A percentile compares a stretch with the other conserved stretches of the same genome.
Conservation (phyloP, 2,329 filamentous ascomycete genomes). For the Fusarium falciforme region DNA sequence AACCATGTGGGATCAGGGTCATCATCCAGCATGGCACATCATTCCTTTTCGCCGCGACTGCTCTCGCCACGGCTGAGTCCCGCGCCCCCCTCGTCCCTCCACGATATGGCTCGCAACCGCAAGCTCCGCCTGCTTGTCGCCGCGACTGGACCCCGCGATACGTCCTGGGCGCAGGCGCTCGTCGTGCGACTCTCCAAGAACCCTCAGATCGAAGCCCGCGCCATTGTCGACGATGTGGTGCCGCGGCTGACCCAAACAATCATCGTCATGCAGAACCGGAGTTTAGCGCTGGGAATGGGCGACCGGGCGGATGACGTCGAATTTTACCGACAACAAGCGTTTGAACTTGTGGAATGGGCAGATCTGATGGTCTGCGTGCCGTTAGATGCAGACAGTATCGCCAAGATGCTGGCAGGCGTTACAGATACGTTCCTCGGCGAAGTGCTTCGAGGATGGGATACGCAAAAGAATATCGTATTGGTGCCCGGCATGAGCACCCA, state of each 20-base stretch:
- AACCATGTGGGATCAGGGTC: slow-evolving; percentile 47
- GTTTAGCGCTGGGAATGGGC: slow-evolving; percentile 48
- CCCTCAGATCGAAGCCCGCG: slow-evolving; percentile 68
- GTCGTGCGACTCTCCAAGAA: slow-evolving; percentile 76
- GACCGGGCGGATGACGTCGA: slow-evolving; percentile 61
- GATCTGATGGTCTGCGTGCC: slow-evolving; percentile 87
- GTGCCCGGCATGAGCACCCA: slow-evolving; percentile 89
- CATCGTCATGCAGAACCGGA: slow-evolving; percentile 68
- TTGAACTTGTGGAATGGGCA: slow-evolving; percentile 85
- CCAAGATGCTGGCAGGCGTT: slow-evolving; percentile 88
- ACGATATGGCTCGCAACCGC: slow-evolving; percentile 52
- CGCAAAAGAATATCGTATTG: slow-evolving; percentile 84
- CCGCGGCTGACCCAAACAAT: slow-evolving; percentile 72
- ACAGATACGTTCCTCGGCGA: slow-evolving; percentile 85
- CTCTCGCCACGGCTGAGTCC: slow-evolving; percentile 5
- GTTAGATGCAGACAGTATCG: slow-evolving; percentile 84
- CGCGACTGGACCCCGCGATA: slow-evolving; percentile 72
- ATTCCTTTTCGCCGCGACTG: slow-evolving; percentile 48
- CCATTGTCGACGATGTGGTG: slow-evolving; percentile 74
- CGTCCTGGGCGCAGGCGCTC: slow-evolving; percentile 73
- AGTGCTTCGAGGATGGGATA: slow-evolving; percentile 86
- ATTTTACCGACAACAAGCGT: slow-evolving; percentile 62
- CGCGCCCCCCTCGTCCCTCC: slow-evolving; percentile 51
- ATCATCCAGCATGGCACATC: slow-evolving; percentile 48
- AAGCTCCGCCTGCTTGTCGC: slow-evolving; percentile 73